These are phyloP conservation scores for Nematodospora anomalae DNA, from an alignment of 1,139 yeast species.

Conservation along the genomic window DNA sequence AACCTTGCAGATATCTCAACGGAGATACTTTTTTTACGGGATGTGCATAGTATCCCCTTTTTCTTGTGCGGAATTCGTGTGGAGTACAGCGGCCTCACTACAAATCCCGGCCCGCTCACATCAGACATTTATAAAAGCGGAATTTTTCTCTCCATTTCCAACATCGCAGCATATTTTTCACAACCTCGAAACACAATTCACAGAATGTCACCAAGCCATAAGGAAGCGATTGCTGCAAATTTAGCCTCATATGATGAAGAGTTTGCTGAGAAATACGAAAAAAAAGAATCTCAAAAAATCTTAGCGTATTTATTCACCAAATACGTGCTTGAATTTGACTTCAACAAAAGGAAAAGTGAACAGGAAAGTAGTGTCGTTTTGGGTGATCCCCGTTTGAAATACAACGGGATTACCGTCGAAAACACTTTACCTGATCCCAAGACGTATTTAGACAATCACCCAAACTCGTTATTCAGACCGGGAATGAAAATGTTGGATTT, in stretches of 20 bases:
- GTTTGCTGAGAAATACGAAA: conserved; percentile 26
- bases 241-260: conserved; percentile 20
- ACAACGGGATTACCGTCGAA: conserved; percentile 17
- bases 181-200: no score
- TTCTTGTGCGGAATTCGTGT: no score
- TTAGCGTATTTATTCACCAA: conserved; percentile 23
- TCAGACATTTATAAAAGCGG: no score
- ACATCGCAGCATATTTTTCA: no score
- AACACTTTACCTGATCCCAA: conserved; percentile 17
- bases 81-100: no score
- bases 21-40: no score
- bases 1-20: no score
- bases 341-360: conserved; percentile 14
- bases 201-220: conserved; percentile 15
- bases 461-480: conserved; percentile 23
- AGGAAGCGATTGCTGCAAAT: conserved; percentile 29
- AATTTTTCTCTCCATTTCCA: no score
- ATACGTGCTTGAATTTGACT: conserved; percentile 23
- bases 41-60: no score
- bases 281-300: conserved; percentile 18
- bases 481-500: conserved; percentile 38
- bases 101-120: no score
- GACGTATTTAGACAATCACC: conserved; percentile 13
- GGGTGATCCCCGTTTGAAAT: conserved; percentile 19
- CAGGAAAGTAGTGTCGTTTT: conserved; percentile 16